Base-by-base conservation (phyloP, 2,329 filamentous ascomycete species). In the Sarocladium oryzae region DNA sequence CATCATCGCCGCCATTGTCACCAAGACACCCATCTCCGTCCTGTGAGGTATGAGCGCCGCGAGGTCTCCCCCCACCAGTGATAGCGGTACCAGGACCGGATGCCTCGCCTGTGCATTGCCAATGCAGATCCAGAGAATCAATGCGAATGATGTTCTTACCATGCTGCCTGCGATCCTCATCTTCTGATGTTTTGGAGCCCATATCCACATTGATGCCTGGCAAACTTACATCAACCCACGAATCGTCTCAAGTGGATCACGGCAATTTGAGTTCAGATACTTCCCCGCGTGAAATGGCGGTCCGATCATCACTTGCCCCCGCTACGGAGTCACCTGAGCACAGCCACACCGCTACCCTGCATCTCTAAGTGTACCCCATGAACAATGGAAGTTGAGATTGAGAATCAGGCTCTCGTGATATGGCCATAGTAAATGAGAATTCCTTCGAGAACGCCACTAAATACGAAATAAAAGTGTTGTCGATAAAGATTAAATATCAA, bases 21-120 rank as follows among this genome's bases (percentile, higher is more conserved):
- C 67, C 71, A 43, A 73, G 51, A 43, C 57, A 67, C 3, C 68
- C 66, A 50, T 75, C 72, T 7, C 71, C 70, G 52, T 75, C 72
- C 37, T 66, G 64, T 53, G 66, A 64, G 36, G 67, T 55, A 53
- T 74, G 70, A 5, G 57, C 57, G 30, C 71, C 72, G 7, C 69
- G 67, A 35, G 70, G 68, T 53, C 72, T 68, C 45, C 72, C 72
- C 37, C 70, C 69, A 48, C 56, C 52, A 35, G 53, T 55, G 54
- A 54, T 57, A 49, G 58, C 28, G 36, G 40, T 38, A 50, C 53
- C 53, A 5, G 56, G 57, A 51, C 20, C 18, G 3, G 54, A 56
- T 45, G 63, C 40, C 35, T 43, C 50, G 45, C 53, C 57, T 56
- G 40, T n/a, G 16, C n/a, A 48, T 21, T 10, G 28, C 20, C 10